Base-by-base conservation (phyloP, 2,329 filamentous ascomycete genomes). In the Trichoderma pleuroti region DNA sequence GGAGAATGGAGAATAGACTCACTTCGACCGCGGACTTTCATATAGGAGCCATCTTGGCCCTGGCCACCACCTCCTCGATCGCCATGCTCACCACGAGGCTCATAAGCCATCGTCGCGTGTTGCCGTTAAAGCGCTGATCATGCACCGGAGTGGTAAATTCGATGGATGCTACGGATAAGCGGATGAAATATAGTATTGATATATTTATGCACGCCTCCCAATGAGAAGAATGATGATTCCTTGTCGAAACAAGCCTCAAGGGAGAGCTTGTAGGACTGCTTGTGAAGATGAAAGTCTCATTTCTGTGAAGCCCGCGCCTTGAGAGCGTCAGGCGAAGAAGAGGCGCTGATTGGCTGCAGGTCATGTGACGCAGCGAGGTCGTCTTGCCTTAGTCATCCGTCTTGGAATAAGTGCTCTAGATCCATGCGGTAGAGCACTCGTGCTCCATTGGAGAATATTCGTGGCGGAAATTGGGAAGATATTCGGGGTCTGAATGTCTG, bases 1-100 rank as follows among this genome's bases (percentile, higher is more conserved):
- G n/a, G 9, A 21, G 14, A 36, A 10, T 9, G 1, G n/a, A 42
- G 4, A 7, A 28, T 52, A 52, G 60, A 85, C 85, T 82, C 78
- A 87, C 86, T 82, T 74, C 86, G 81, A 65, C 86, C 85, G 74
- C 86, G 78, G n/a, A 84, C 81, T 75, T 86, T 86, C 26, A 84
- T 79, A 72, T 82, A 85, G 7, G 81, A 80, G 36, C 81, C 82
- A 75, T 85, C 83, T 70, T 83, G 81, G 9, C 81, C 80, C 21
- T 68, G 71, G 10, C 77, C 78, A 11, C 77, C 78, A n/a, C 76
- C 81, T 21, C 80, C 78, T 57, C 80, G 75, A 59, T 81, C 82
- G 71, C 81, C 82, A 75, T 84, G 81, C 74, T 86, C 85, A 76
- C 85, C 83, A 74, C 85, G 83, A 78, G 84, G 83, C 81, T 87